Evolutionary conservation across 148 eudicot genomes (phyloP).

Genomic region (Oxyria digyna): DNA sequence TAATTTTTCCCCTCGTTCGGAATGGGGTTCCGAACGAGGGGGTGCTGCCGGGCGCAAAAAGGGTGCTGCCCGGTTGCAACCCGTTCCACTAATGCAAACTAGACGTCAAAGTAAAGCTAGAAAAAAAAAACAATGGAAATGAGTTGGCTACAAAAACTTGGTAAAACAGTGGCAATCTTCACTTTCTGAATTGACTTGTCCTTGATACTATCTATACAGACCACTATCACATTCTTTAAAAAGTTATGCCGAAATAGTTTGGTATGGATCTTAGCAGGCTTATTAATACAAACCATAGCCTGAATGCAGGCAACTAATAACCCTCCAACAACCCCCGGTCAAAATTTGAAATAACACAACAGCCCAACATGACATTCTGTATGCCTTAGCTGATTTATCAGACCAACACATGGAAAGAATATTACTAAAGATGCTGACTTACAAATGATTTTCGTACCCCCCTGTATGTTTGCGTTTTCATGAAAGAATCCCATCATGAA

Average conservation of each 20-base stretch:
- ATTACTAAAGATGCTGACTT: background rate
- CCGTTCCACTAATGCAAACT: too few species aligned
- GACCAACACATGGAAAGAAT: conserved; percentile 3
- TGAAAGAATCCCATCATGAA: conserved; percentile 4
- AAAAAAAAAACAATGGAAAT: background rate
- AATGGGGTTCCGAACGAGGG: too few species aligned
- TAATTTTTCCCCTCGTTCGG: too few species aligned
- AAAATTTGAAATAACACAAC: background rate
- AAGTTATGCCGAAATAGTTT: background rate
- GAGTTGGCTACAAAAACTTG: background rate
- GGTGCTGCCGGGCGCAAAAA: too few species aligned
- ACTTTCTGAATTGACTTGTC: background rate
- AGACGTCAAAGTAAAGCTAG: background rate
- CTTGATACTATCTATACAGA: conserved; percentile 2
- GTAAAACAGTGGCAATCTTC: background rate
- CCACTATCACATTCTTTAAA: background rate
- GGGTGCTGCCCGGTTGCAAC: too few species aligned
- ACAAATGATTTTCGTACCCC: background rate
- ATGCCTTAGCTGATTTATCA: background rate
- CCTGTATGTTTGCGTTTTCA: background rate
- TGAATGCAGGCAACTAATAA: background rate
- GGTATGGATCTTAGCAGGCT: background rate
- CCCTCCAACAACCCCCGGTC: background rate
- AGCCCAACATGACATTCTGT: background rate
- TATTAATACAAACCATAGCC: background rate